phyloP scores from a whole-genome alignment of 768 basidiomycete species.

The Trametes meyenii region DNA sequence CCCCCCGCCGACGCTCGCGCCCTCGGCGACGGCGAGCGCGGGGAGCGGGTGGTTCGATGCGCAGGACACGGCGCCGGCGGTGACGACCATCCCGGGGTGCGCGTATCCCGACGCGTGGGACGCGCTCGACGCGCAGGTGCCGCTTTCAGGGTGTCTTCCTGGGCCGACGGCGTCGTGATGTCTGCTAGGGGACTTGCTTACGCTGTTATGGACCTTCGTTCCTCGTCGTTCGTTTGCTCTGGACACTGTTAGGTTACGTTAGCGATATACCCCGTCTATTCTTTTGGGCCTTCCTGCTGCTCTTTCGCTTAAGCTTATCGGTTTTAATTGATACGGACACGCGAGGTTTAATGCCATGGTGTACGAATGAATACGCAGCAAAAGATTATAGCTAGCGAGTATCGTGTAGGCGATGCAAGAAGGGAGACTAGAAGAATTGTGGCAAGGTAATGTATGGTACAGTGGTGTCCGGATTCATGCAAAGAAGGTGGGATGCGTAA shows the following conservation, averaged over 20 bases:
- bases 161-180: background rate
- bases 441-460: no score
- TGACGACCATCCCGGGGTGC: constrained; percentile 63
- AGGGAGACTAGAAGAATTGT: no score
- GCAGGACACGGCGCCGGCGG: constrained; percentile 50
- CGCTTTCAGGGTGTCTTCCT: constrained; percentile 31
- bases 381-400: no score
- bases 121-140: constrained; percentile 36
- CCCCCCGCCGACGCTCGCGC: constrained; percentile 50
- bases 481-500: no score
- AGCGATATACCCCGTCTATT: background rate
- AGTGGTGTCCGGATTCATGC: no score
- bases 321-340: background rate
- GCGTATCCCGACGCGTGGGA: constrained; percentile 65
- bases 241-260: background rate
- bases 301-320: background rate
- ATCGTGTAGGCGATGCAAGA: no score
- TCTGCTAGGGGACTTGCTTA: background rate
- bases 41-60: constrained; percentile 60
- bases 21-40: constrained; percentile 43
- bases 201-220: background rate
- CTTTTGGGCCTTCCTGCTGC: background rate
- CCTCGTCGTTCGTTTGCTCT: background rate
- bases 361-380: no score
- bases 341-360: background rate